Conservation (phyloP, 352 stramenopile genomes). For the Peronospora tabacina region DNA sequence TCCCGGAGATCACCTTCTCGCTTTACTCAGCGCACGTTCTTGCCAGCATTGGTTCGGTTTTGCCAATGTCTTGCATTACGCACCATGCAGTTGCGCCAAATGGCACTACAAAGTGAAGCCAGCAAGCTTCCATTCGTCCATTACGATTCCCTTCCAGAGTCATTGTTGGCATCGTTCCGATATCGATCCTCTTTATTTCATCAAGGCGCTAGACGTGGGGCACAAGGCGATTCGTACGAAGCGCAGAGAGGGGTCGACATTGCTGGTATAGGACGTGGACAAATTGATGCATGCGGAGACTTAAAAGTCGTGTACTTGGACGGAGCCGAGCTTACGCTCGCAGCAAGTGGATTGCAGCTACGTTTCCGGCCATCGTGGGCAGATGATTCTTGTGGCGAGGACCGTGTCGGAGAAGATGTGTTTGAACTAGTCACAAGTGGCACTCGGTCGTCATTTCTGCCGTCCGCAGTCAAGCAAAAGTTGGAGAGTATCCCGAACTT, state of each 20-base stretch:
- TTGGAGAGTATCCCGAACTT: constrained; percentile 47
- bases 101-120: constrained; percentile 29
- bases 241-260: constrained; percentile 22
- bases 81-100: constrained; percentile 39
- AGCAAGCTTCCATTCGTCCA: constrained; percentile 44
- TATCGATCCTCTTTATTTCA: constrained; percentile 9
- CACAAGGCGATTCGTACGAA: neutral
- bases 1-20: constrained; percentile 1
- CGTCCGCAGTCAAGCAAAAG: constrained; percentile 37
- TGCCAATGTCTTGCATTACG: constrained; percentile 51
- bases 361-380: constrained; percentile 28
- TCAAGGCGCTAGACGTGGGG: neutral
- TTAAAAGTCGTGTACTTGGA: constrained; percentile 45
- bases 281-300: constrained; percentile 31
- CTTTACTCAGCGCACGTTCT: constrained; percentile 7
- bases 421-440: constrained; percentile 34
- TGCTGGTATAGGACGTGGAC: constrained; percentile 36
- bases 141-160: constrained; percentile 41
- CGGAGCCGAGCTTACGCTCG: constrained; percentile 35
- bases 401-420: constrained; percentile 21
- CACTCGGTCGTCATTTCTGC: constrained; percentile 33
- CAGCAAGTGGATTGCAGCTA: constrained; percentile 37
- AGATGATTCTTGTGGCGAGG: neutral
- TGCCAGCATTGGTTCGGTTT: constrained; percentile 32
- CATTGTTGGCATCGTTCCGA: constrained; percentile 36